A percentile compares a stretch with the other conserved stretches of the same genome.
phyloP scores from a whole-genome alignment of 1,284 basidiomycete species.

The Boletellus sp. region DNA sequence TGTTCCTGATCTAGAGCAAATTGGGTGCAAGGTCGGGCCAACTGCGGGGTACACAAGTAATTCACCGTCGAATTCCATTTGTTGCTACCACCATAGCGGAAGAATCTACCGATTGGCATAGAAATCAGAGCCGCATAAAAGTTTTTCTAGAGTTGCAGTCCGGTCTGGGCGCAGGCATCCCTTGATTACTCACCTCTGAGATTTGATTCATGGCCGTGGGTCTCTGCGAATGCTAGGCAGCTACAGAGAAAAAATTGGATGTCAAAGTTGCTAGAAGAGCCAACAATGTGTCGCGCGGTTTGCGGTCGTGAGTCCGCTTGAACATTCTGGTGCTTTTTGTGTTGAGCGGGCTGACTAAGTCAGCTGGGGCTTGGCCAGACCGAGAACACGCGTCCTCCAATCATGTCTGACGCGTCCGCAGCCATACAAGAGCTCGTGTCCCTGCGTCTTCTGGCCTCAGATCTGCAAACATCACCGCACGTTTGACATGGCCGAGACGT shows the following conservation, averaged over 20 bases:
- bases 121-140: too few species aligned
- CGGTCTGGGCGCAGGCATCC: neutral
- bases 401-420: conserved; percentile 8
- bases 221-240: neutral
- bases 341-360: conserved; percentile 9
- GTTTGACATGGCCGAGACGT: conserved; percentile 43
- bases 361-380: conserved; percentile 12
- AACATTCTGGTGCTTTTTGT: neutral
- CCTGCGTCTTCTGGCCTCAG: neutral
- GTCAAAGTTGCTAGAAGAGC: neutral
- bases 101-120: too few species aligned
- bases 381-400: neutral
- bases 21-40: too few species aligned
- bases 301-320: too few species aligned
- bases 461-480: neutral
- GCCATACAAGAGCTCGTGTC: neutral
- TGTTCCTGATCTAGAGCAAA: too few species aligned
- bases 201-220: neutral
- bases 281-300: too few species aligned
- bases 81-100: too few species aligned
- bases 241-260: neutral
- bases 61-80: too few species aligned
- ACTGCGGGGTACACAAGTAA: too few species aligned
- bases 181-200: neutral
- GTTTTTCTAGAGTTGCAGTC: neutral